These are phyloP conservation scores for Quercus tomentella DNA, from an alignment of 331 rosid genomes.

Conservation along the genomic window DNA sequence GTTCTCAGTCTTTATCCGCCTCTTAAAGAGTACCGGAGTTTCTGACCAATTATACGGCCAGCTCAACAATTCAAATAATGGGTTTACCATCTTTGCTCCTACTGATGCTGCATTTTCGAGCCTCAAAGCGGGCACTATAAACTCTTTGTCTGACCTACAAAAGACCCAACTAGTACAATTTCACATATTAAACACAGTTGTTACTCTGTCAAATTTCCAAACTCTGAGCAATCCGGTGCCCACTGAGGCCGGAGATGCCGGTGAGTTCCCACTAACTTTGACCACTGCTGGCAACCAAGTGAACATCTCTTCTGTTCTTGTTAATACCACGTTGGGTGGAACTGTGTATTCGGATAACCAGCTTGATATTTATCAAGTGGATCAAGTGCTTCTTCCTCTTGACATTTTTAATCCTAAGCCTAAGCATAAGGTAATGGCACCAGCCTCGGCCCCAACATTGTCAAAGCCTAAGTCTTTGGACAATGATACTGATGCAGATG, in stretches of 20 bases:
- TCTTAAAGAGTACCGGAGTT: constrained; percentile 37
- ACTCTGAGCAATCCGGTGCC: constrained; percentile 38
- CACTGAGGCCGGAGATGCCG: constrained; percentile 27
- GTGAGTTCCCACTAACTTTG: constrained; percentile 19
- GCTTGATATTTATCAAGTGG: constrained; percentile 39
- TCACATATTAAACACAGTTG: constrained; percentile 29
- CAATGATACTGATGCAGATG: no score
- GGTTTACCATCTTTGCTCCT: constrained; percentile 28
- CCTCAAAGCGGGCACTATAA: constrained; percentile 45
- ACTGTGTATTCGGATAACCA: constrained; percentile 30
- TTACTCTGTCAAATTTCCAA: constrained; percentile 32
- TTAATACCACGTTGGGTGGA: constrained; percentile 34
- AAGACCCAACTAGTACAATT: constrained; percentile 40
- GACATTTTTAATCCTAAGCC: constrained; percentile 23
- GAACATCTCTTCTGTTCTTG: constrained; percentile 29
- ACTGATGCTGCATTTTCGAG: constrained; percentile 44
- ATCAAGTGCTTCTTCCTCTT: constrained; percentile 41
- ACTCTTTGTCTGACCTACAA: constrained; percentile 29
- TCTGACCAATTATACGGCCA: constrained; percentile 35
- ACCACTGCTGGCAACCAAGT: constrained; percentile 28
- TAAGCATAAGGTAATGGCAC: no score
- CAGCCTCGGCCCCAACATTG: not conserved
- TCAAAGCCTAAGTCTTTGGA: no score
- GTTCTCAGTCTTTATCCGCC: constrained; percentile 31
- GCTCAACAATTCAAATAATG: constrained; percentile 37